A percentile compares a stretch with the other conserved stretches of the same genome.
phyloP scores from a whole-genome alignment of 2,329 filamentous ascomycete species.

The Phialophora macrospora region DNA sequence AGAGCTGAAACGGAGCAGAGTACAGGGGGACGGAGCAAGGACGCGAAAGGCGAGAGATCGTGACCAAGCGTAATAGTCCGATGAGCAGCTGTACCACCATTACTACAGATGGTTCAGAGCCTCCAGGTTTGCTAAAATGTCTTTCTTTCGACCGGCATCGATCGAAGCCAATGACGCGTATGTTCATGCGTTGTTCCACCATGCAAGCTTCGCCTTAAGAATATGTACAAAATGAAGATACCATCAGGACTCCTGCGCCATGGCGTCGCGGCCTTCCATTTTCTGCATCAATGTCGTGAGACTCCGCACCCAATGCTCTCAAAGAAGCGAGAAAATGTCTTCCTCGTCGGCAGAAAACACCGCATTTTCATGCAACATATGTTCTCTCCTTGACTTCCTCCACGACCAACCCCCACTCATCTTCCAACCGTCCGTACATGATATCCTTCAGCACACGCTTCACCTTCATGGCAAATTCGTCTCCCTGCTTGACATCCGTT shows the following conservation, averaged over 20 bases:
- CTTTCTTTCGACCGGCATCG: neutral
- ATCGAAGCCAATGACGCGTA: neutral
- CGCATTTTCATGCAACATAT: neutral
- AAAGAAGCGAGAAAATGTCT: neutral
- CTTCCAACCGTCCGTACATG: conserved; percentile 72
- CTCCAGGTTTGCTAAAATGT: neutral
- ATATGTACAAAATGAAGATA: conserved; percentile 5
- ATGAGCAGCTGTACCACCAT: neutral
- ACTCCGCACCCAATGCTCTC: neutral
- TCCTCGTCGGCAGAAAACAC: neutral
- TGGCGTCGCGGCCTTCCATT: neutral
- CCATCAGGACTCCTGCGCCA: neutral
- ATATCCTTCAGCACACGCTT: conserved; percentile 73
- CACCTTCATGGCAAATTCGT: conserved; percentile 58
- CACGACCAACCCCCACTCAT: conserved; percentile 72
- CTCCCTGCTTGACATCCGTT: conserved; percentile 48
- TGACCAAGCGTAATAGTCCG: neutral
- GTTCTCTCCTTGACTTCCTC: conserved; percentile 51
- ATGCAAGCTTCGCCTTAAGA: neutral
- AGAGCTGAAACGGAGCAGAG: conserved; percentile 33
- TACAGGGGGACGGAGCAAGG: conserved; percentile 34
- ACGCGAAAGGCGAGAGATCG: conserved; percentile 37
- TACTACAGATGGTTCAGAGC: neutral
- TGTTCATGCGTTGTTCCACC: neutral
- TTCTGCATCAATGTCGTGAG: neutral